Base-by-base conservation (phyloP, 106 monocot genomes). In the Dendrobium nobile region DNA sequence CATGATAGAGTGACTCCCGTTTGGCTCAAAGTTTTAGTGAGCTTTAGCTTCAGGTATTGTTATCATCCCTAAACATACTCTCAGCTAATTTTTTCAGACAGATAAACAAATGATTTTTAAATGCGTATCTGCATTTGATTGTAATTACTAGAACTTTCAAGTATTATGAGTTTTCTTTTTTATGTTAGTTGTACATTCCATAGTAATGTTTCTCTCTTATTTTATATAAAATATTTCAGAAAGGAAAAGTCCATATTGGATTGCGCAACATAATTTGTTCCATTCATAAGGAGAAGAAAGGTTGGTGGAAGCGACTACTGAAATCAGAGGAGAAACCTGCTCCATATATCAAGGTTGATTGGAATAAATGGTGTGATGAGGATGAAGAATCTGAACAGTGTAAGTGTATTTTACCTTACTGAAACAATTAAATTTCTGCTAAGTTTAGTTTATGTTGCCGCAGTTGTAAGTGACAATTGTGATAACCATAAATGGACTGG, bases 321-420 rank as follows among this genome's bases (percentile, higher is more conserved):
- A 97, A 90, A 77, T 94, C 89, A 33, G 92, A 92, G 54, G 96
- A 83, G 76, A 97, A 94, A 79, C 88, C 91, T 85, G 89, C 91
- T 85, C 96, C 96, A 48, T 94, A 92, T 79, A 97, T 97, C 55
- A 97, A 97, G 77, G 96, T 92, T 83, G 96, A 97, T 79, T 97
- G 96, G 96, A 93, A 96, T 76, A 87, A 90, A 82, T 96, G 93
- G 93, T 92, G 91, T 65, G 96, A 96, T 75, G 96, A 96, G 80
- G 96, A 96, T 82, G 96, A 96, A 17, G 92, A 92, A 77, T 80
- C 90, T 75, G 80, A 70, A 78, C 72, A 77, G 44, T 83, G 85
- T 79, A 81, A 87, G 86, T 78, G 67, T 24, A 41, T 77, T 41
- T 19, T 64, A 5, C 33, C 22, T 70, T 74, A 33, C 9, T 41